Evolutionary conservation across 2,329 filamentous ascomycete species (phyloP), one percentile per base, ranked within the genome.

Genomic region (Cladosporium velox): DNA sequence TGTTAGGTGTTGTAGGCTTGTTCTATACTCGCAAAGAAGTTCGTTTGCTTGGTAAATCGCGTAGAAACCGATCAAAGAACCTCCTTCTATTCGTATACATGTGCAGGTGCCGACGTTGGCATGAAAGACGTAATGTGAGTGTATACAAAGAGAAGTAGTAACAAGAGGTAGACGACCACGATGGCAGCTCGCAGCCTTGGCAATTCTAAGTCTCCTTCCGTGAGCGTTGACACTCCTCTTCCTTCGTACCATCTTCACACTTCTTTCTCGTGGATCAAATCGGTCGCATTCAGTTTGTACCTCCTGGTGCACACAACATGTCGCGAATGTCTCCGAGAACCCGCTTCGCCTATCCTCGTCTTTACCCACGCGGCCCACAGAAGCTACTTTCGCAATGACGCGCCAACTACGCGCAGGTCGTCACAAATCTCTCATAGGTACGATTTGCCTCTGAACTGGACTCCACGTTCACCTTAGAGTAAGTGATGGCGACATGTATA

Each of bases 391-490:
- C 34, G 34, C 32, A 35, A 58, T 58, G 55, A 58, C 55, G 55
- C n/a, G 32, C 55, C 55, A 24, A 24, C 21, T 58, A 58, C 30
- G 55, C 55, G 55, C 55, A 58, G 32, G 30, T 34, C 34, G 55
- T 58, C 55, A 58, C 55, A 55, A n/a, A 34, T 8, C 18, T 32
- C 32, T 55, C 55, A 41, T 58, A 35, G 55, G 55, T 41, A n/a
- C 55, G 21, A 24, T 24, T 14, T 28, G 11, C 24, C 55, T 18
- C n/a, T 26, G 18, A 28, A 21, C 21, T 26, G 54, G 21, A 58
- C 54, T 32, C 34, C 54, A 38, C 54, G 30, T 38, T 10, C 21
- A 26, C 51, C 54, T 14, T 58, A 32, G 21, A 58, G 24, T 34
- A 58, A 26, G 24, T 26, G 24, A 58, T n/a, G 28, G 5, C 14